A percentile compares a stretch with the other conserved stretches of the same genome.
phyloP scores from a whole-genome alignment of 2,329 filamentous ascomycete species.

The Beauveria australis region DNA sequence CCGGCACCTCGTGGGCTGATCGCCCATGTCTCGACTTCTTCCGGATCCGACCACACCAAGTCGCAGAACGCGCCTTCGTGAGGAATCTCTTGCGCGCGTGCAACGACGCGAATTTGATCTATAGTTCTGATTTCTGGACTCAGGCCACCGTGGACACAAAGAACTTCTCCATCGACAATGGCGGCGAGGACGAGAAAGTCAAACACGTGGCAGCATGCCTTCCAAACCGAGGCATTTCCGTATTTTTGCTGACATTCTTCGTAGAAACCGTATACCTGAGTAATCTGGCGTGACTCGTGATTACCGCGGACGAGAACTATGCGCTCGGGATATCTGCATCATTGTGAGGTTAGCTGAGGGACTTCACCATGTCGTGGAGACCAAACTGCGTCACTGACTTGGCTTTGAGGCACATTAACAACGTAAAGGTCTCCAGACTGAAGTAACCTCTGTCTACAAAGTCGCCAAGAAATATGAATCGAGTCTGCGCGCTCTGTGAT shows the following conservation, averaged over 20 bases:
- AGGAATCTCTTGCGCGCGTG: constrained; percentile 93
- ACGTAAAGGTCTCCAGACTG: constrained; percentile 93
- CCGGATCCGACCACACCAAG: constrained; percentile 95
- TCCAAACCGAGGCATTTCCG: constrained; percentile 98
- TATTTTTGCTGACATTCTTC: constrained; percentile 98
- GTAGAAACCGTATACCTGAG: constrained; percentile 98
- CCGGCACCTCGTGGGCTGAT: constrained; percentile 92
- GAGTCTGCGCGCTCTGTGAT: constrained; percentile 43
- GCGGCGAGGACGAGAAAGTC: constrained; percentile 95
- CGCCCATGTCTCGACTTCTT: constrained; percentile 94
- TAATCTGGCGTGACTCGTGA: constrained; percentile 95
- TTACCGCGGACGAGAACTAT: constrained; percentile 97
- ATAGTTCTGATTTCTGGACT: constrained; percentile 92
- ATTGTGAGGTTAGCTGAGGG: not conserved
- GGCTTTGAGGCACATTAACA: constrained; percentile 88
- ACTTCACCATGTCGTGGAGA: constrained; percentile 14
- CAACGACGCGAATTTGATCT: constrained; percentile 98
- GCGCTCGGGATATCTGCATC: constrained; percentile 74
- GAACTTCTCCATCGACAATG: constrained; percentile 96
- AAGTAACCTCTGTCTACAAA: constrained; percentile 98
- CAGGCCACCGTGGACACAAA: constrained; percentile 91
- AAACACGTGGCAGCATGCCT: constrained; percentile 98
- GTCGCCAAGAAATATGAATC: constrained; percentile 65
- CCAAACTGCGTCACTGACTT: constrained; percentile 34
- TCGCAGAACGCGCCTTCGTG: constrained; percentile 98